Evolutionary conservation across 352 stramenopile genomes (phyloP).

Genomic region (Globisporangium splendens): DNA sequence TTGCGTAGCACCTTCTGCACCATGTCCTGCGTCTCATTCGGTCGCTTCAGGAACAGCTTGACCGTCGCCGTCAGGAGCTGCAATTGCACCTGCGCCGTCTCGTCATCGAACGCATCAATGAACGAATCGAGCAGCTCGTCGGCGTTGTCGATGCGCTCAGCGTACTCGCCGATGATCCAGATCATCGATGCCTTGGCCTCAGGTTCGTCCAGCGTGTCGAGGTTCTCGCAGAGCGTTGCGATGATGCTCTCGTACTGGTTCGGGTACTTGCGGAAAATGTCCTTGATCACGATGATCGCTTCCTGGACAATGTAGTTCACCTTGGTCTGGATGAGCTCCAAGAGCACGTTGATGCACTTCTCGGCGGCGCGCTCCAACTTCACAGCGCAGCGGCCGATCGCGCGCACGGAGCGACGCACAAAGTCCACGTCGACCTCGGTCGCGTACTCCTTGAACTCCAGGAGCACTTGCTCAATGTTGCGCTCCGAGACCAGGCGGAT

Average conservation of each 20-base stretch:
- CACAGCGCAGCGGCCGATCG: constrained; percentile 97
- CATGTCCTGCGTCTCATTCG: constrained; percentile 93
- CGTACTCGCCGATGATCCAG: constrained; percentile 99
- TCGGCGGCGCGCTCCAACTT: constrained; percentile 97
- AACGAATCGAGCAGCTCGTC: constrained; percentile 99
- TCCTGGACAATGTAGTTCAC: constrained; percentile 99
- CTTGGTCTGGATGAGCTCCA: constrained; percentile 99
- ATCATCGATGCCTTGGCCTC: constrained; percentile 99
- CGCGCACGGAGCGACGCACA: constrained; percentile 95
- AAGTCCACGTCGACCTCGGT: constrained; percentile 99
- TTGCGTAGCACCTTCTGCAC: constrained; percentile 97
- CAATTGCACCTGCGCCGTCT: constrained; percentile 95
- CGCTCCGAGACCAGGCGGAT: constrained; percentile 97
- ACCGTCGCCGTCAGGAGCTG: constrained; percentile 98
- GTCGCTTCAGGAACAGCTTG: constrained; percentile 98
- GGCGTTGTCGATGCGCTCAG: constrained; percentile 99
- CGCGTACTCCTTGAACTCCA: constrained; percentile 99
- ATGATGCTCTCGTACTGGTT: constrained; percentile 99
- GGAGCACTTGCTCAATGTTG: constrained; percentile 98
- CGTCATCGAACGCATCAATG: constrained; percentile 98
- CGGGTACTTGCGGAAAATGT: constrained; percentile 99
- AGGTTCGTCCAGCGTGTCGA: constrained; percentile 99
- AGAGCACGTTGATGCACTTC: constrained; percentile 98
- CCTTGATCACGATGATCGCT: constrained; percentile 99
- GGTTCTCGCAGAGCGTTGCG: constrained; percentile 97